These are phyloP conservation scores for Vanilla planifolia DNA, from an alignment of 106 monocot genomes.

Conservation along the genomic window DNA sequence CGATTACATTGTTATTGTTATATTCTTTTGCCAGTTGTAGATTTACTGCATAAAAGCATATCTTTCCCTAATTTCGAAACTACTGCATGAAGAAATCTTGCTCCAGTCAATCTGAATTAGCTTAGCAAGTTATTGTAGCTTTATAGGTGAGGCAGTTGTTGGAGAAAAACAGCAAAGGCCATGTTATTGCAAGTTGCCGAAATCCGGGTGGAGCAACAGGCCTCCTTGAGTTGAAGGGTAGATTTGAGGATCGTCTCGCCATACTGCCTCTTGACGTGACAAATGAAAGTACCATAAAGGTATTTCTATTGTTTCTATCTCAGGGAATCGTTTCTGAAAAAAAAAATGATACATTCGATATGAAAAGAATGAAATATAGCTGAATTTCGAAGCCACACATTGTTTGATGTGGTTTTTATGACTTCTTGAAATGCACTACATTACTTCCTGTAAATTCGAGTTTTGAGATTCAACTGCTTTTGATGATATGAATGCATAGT, in stretches of 20 bases:
- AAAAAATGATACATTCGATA: not conserved
- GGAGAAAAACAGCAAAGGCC: constrained; percentile 37
- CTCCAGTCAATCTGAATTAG: too few relatives aligned
- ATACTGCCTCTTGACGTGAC: constrained; percentile 67
- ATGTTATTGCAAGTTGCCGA: constrained; percentile 85
- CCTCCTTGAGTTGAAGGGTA: constrained; percentile 58
- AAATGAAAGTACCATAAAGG: constrained; percentile 87
- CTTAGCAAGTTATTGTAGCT: not conserved
- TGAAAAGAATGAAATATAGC: not conserved
- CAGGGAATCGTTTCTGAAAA: not conserved
- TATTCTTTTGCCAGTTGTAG: too few relatives aligned
- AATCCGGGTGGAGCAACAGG: constrained; percentile 45
- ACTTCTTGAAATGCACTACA: too few relatives aligned
- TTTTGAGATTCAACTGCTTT: too few relatives aligned
- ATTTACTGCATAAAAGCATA: too few relatives aligned
- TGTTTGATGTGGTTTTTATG: not conserved
- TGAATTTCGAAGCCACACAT: not conserved
- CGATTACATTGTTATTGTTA: not conserved
- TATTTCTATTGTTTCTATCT: constrained; percentile 13
- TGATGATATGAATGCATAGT: too few relatives aligned
- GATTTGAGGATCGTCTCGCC: constrained; percentile 42
- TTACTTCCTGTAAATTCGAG: too few relatives aligned
- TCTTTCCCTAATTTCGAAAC: too few relatives aligned
- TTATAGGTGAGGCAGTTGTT: constrained; percentile 75
- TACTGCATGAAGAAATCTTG: too few relatives aligned